Percentiles rank a stretch among this genome's conserved stretches.
phyloP scores from a whole-genome alignment of 2,329 filamentous ascomycete genomes.

The Hypoxylon sp. region DNA sequence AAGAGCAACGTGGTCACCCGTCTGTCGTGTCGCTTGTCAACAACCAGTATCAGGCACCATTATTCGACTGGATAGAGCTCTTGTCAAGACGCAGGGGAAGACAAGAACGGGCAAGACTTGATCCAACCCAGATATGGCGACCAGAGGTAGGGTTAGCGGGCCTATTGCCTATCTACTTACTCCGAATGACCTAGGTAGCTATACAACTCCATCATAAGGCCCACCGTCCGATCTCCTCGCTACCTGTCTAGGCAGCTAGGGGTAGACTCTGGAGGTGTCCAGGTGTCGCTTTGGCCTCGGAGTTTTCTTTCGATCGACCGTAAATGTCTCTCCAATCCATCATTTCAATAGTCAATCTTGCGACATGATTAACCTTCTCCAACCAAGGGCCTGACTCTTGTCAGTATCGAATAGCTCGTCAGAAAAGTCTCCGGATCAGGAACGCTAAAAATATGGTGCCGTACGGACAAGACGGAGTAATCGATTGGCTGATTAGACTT shows the following conservation, averaged over 20 bases:
- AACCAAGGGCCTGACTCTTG: conserved; percentile 26
- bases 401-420: conserved; percentile 33
- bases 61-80: conserved; percentile 23
- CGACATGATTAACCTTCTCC: conserved; percentile 41
- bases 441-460: conserved; percentile 38
- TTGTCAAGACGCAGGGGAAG: conserved; percentile 31
- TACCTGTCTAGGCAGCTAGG: conserved; percentile 10
- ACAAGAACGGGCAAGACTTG: conserved; percentile 24
- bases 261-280: conserved; percentile 16
- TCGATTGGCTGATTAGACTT: conserved; percentile 36
- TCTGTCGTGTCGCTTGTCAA: conserved; percentile 43
- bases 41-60: conserved; percentile 26
- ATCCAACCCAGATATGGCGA: conserved; percentile 5
- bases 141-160: conserved; percentile 14
- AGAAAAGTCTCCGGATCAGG: conserved; percentile 42
- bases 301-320: conserved; percentile 41
- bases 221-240: conserved; percentile 23
- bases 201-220: conserved; percentile 18
- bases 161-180: conserved; percentile 19
- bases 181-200: conserved; percentile 15
- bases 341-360: conserved; percentile 40
- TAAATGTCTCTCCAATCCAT: conserved; percentile 35
- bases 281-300: conserved; percentile 30
- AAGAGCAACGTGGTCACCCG: conserved; percentile 44
- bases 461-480: conserved; percentile 17